Percentiles rank a stretch among this genome's conserved stretches.
Evolutionary conservation across 805 yeast species (phyloP).

Genomic region (Zygosaccharomyces pseudorouxii): DNA sequence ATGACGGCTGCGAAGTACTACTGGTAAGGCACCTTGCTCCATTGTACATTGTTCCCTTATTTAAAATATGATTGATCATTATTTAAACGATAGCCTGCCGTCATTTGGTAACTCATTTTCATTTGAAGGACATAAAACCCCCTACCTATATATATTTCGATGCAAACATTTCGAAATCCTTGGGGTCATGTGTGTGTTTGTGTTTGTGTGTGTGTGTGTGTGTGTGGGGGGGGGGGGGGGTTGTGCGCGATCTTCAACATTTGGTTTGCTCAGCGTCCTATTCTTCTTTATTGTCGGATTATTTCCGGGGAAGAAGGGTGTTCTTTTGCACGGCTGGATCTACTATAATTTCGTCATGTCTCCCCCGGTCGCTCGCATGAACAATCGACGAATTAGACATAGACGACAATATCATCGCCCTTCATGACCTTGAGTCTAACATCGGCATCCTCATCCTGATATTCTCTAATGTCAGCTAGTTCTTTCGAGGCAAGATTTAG

Average conservation of each 20-base stretch:
- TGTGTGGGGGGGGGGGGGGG: background rate
- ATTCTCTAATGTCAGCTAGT: constrained; percentile 9
- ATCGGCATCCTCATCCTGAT: constrained; percentile 1
- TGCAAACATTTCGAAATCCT: background rate
- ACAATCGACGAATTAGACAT: constrained; percentile 4
- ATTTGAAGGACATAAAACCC: background rate
- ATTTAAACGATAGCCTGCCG: background rate
- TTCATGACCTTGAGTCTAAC: constrained; percentile 10
- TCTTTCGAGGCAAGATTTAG: constrained; percentile 29
- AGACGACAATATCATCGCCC: constrained; percentile 20
- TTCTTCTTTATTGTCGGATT: background rate
- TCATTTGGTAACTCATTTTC: background rate
- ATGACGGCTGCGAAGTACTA: background rate
- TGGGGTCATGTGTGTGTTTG: background rate
- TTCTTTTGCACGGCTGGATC: background rate
- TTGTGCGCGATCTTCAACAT: background rate
- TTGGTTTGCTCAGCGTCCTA: background rate
- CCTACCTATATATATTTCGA: background rate
- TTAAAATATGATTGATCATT: background rate
- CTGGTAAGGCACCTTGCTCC: background rate
- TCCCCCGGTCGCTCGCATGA: too few relatives aligned
- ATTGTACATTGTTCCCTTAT: background rate
- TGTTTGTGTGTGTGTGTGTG: background rate
- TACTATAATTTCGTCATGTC: background rate
- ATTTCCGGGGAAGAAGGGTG: background rate